Evolutionary conservation across 768 basidiomycete species (phyloP).

Genomic region (Kwoniella dendrophila): DNA sequence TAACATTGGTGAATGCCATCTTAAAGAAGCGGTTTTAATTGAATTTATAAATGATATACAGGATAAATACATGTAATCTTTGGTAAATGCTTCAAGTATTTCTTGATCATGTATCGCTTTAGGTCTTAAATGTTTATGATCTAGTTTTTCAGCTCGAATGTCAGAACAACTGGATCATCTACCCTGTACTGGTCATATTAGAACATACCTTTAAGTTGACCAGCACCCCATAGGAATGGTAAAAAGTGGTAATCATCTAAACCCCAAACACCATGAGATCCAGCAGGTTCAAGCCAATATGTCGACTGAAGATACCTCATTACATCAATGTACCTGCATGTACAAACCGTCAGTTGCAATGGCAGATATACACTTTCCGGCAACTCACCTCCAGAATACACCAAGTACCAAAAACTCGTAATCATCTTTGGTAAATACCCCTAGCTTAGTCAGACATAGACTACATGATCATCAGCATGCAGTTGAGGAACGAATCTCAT

Average conservation of each 20-base stretch:
- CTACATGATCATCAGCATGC: conserved; percentile 57
- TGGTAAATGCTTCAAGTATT: conserved; percentile 85
- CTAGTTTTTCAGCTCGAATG: conserved; percentile 60
- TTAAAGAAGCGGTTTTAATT: conserved; percentile 89
- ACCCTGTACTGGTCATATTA: not conserved
- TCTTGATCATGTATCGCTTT: conserved; percentile 91
- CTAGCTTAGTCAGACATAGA: conserved; percentile 74
- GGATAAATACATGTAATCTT: conserved; percentile 94
- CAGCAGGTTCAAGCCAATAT: conserved; percentile 97
- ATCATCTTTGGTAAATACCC: conserved; percentile 67
- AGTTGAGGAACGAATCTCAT: conserved; percentile 2
- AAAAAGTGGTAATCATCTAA: conserved; percentile 96
- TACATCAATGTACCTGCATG: conserved; percentile 56
- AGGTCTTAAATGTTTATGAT: conserved; percentile 85
- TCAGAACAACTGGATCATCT: not conserved
- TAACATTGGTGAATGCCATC: conserved; percentile 99
- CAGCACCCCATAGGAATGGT: conserved; percentile 64
- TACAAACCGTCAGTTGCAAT: not conserved
- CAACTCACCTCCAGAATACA: conserved; percentile 81
- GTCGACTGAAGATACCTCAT: conserved; percentile 78
- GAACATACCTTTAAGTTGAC: conserved; percentile 47
- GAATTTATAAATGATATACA: conserved; percentile 96
- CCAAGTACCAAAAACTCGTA: conserved; percentile 73
- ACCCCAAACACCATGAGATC: conserved; percentile 99
- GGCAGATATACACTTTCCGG: not conserved